Evolutionary conservation across 2,329 filamentous ascomycete genomes (phyloP), one percentile per base, ranked within the genome.

Genomic region (Talaromyces verruculosus): DNA sequence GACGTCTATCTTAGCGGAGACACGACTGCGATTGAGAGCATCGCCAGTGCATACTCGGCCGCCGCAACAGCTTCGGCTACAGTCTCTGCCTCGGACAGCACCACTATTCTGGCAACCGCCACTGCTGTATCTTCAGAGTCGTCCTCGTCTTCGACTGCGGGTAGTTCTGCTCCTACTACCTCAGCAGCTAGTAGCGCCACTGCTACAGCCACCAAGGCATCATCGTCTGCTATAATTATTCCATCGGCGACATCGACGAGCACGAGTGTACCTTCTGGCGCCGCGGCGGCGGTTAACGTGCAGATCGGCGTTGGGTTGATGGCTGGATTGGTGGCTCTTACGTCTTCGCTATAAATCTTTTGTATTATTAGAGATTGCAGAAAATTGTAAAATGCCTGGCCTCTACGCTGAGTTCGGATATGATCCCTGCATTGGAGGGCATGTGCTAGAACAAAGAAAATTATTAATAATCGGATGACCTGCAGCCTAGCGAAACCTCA

Each of bases 231-330:
- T 37, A 15, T 47, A 5, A 5, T 41, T 37, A n/a, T 22, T 11
- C 39, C 62, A 22, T 64, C 51, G 7, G 2, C 61, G 22, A 58
- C 51, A 25, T 22, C 62, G 1, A 41, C 62, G 11, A 35, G 25
- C 11, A 35, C 51, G n/a, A 55, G 37, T 35, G 39, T 43, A 19
- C 39, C 28, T 33, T 58, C 62, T 25, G 62, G 62, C 10, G 62
- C 62, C 1, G 62, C 62, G 11, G 39, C 37, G 8, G 28, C 19
- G 8, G 25, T 58, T 33, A 43, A 35, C 25, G 62, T 64, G 51
- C 62, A 64, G n/a, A 17, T 30, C 19, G 45, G 30, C 2, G 41
- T 62, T 28, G 60, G 60, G 5, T 10, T 35, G 51, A 39, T 64
- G 19, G 15, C 62, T 45, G 51, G 51, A 2, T 49, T 58, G 25